Evolutionary conservation across 257 asterid genomes (phyloP), one percentile per base, ranked within the genome.

Genomic region (Penstemon eatonii): DNA sequence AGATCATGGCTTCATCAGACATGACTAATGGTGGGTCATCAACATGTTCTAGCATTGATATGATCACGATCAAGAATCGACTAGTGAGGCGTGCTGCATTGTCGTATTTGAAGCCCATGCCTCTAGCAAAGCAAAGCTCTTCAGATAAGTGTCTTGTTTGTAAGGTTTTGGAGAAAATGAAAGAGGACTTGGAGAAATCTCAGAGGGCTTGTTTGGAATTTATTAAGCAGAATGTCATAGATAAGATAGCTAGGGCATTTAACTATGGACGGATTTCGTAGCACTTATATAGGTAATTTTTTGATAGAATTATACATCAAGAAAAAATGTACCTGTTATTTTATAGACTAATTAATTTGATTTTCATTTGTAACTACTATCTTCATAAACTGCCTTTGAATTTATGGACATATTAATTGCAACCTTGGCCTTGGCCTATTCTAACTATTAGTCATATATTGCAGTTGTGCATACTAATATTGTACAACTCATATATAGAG

Each of bases 61-160:
- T 59, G 33, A 25, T 25, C 5, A 10, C 45, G 9, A 70, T 76
- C 13, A 42, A 53, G 60, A 10, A 71, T 47, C 73, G 56, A 3
- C 40, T 66, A 6, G 66, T 65, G 6, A 66, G 57, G 5, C 56
- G 58, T 4, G 80, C 73, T 3, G 49, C 70, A 0, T 38, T n/a
- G 69, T 45, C 56, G 4, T 70, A 76, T 40, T 25, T 76, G 41
- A 49, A 33, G 46, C 36, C 69, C 4, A 38, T 8, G 33, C 43
- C 52, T 7, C 5, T 7, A 1, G 40, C 56, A 36, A 7, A 10
- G 2, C 13, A 51, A 49, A 44, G 9, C 4, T 4, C 76, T 44
- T 41, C 65, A 0, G 9, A 36, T 3, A 64, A 36, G 19, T 4
- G 56, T 3, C 3, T 37, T 1, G 18, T 65, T 44, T 4, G 42